Evolutionary conservation across 495 filamentous ascomycete genomes (phyloP), one percentile per base, ranked within the genome.

Genomic region (Apodospora peruviana): DNA sequence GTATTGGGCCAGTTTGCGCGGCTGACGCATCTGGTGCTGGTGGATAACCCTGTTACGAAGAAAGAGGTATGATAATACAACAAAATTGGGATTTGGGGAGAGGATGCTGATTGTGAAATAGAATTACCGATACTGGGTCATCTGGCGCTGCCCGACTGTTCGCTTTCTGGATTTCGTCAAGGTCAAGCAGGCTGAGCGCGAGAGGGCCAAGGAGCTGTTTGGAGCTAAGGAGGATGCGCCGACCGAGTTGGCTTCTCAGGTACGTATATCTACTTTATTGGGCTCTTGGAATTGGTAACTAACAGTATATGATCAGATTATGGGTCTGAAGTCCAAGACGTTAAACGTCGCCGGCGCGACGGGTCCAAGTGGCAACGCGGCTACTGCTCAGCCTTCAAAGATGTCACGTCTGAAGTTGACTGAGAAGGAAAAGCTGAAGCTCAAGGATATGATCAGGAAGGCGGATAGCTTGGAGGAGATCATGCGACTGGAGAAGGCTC

Each of bases 131-230:
- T 84, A 84, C 67, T 99, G 87, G 86, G 69, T 95, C 32, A 80
- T 99, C 59, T 96, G 86, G 87, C 79, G 84, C 39, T 84, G 83
- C 57, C 90, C 90, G 3, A 76, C 74, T 18, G 80, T 99, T 20
- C 85, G 91, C 29, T 96, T 96, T 73, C 76, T 99, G 39, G 94
- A 99, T 71, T 96, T 90, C 66, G 78, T 82, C 45, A 94, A 93
- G 69, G 88, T 97, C 24, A 94, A 88, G 62, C 80, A 91, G 40
- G 81, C 73, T 2, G 94, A 99, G 73, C 84, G 91, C 16, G 63
- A 75, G 40, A 75, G 79, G 52, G 90, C 91, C 0, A 73, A 67
- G 29, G 83, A 90, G 62, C 76, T 96, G 1, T 97, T 97, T 61
- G 93, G 93, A 44, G 89, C 83, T 0, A 55, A 62, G 2, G 76